Percentiles rank a stretch among this genome's conserved stretches.
Conservation (phyloP, 192 early-diverging fungal genomes). For the Dissophora ornata region DNA sequence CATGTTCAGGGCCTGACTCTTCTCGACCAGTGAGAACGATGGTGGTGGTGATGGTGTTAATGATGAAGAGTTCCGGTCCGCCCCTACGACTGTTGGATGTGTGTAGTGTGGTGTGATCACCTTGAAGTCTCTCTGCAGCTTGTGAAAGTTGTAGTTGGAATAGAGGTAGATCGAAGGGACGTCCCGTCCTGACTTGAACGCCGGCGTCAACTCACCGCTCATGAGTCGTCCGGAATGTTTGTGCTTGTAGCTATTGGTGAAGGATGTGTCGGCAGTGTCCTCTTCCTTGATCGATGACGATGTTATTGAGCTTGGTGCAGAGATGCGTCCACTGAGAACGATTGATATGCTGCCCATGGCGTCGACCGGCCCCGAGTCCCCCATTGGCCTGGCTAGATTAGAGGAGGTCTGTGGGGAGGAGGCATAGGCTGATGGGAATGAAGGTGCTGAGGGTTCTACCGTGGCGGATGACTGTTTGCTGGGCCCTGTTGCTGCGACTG, state of each 20-base stretch:
- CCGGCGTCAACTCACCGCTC: conserved; percentile 39
- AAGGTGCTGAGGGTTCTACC: conserved; percentile 20
- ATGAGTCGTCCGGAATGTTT: conserved; percentile 22
- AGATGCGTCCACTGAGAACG: conserved; percentile 49
- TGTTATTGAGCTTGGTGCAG: conserved; percentile 32
- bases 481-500: conserved; percentile 40
- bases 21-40: conserved; percentile 31
- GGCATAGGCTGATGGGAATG: conserved; percentile 38
- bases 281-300: conserved; percentile 15
- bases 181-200: conserved; percentile 37
- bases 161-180: conserved; percentile 41
- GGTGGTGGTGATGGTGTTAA: conserved; percentile 8
- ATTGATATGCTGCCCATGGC: conserved; percentile 44
- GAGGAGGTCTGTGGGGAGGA: conserved; percentile 27
- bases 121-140: conserved; percentile 41
- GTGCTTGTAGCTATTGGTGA: conserved; percentile 1
- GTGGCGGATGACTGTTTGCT: conserved; percentile 2
- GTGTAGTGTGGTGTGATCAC: conserved; percentile 31
- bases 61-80: conserved; percentile 13
- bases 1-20: conserved; percentile 14
- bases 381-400: conserved; percentile 24
- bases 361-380: conserved; percentile 24
- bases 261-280: not conserved
- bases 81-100: too few species aligned
- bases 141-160: conserved; percentile 54